These are phyloP conservation scores for Apiotrichum veenhuisii DNA, from an alignment of 1,284 basidiomycete species.

Conservation along the genomic window DNA sequence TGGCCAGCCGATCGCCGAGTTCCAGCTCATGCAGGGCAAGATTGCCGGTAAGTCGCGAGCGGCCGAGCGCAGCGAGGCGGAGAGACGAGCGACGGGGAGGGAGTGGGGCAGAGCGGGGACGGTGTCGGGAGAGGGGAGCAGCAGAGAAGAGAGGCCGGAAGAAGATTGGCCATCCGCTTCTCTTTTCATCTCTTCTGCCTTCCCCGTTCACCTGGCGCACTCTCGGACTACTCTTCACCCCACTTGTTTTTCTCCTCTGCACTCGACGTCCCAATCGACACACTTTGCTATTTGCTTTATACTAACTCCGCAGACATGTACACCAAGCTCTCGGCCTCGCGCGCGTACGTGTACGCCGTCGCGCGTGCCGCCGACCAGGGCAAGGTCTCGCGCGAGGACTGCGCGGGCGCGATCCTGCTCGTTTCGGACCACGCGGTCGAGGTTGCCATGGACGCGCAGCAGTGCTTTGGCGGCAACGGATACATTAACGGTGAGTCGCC, in stretches of 20 bases:
- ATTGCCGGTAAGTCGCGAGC: constrained; percentile 49
- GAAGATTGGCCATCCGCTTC: too few relatives aligned
- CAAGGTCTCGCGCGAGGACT: constrained; percentile 81
- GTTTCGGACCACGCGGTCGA: constrained; percentile 85
- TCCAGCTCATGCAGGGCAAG: constrained; percentile 91
- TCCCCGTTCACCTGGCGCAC: too few relatives aligned
- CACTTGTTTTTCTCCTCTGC: too few relatives aligned
- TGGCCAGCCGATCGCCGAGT: constrained; percentile 77
- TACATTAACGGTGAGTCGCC: constrained; percentile 75
- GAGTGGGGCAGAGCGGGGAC: too few relatives aligned
- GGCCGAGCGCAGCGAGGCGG: not conserved
- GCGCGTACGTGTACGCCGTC: constrained; percentile 90
- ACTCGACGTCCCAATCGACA: too few relatives aligned
- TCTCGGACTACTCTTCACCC: too few relatives aligned
- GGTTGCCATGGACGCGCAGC: constrained; percentile 85
- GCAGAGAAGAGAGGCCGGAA: too few relatives aligned
- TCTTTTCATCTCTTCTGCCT: too few relatives aligned
- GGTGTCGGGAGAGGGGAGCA: too few relatives aligned
- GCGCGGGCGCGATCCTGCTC: constrained; percentile 85
- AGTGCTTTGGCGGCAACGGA: constrained; percentile 86
- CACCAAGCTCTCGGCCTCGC: constrained; percentile 80
- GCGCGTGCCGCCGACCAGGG: constrained; percentile 81
- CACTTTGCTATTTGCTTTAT: too few relatives aligned
- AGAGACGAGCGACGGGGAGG: not conserved
- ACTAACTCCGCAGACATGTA: constrained; percentile 71